Evolutionary conservation across 2,329 filamentous ascomycete genomes (phyloP).

Genomic region (Arthrobotrys entomopaga): DNA sequence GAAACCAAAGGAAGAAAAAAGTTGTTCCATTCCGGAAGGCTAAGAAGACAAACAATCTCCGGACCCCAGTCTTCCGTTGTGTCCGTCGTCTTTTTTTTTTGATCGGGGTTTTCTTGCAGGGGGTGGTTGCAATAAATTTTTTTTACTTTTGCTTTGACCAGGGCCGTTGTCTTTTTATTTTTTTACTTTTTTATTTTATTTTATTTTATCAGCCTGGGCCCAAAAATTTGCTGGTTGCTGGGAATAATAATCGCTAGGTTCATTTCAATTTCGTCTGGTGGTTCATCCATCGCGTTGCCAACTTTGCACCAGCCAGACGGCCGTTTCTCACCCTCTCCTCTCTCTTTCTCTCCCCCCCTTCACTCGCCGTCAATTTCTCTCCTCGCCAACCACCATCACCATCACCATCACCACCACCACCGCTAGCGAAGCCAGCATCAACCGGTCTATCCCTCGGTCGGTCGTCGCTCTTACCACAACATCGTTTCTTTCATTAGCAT

Average conservation of each 20-base stretch:
- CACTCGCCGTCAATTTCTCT: no score
- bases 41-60: slow-evolving; percentile 56
- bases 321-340: not conserved
- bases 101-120: slow-evolving; percentile 48
- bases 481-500: slow-evolving; percentile 55
- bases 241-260: slow-evolving; percentile 13
- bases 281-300: no score
- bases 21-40: slow-evolving; percentile 56
- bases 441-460: not conserved
- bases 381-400: slow-evolving; percentile 1
- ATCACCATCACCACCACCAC: not conserved
- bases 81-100: slow-evolving; percentile 37
- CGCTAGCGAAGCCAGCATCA: not conserved
- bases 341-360: slow-evolving; percentile 7
- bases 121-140: slow-evolving; percentile 23
- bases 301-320: slow-evolving; percentile 7
- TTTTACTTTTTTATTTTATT: no score
- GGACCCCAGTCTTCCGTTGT: slow-evolving; percentile 53
- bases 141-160: slow-evolving; percentile 32
- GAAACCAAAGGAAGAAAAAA: slow-evolving; percentile 51
- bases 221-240: slow-evolving; percentile 42
- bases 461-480: slow-evolving; percentile 23
- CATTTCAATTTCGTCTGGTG: no score
- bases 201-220: slow-evolving; percentile 19
- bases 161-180: slow-evolving; percentile 20